Conservation (phyloP, 129 eudicot genomes). For the Flaveria robusta region DNA sequence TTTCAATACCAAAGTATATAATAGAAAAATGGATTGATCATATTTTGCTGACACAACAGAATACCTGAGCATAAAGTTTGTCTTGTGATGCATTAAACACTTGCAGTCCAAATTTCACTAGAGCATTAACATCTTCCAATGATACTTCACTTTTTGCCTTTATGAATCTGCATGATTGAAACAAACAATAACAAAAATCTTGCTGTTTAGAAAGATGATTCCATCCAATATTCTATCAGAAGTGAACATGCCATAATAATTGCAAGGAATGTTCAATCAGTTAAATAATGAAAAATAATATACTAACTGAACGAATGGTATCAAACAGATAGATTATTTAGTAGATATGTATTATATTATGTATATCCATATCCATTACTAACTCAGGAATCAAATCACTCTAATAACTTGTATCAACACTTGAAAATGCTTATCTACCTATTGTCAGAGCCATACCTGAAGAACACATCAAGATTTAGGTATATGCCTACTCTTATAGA, state of each 20-base stretch:
- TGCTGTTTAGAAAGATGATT: constrained; percentile 19
- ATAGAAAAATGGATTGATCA: background rate
- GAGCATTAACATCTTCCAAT: constrained; percentile 68
- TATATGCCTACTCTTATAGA: background rate
- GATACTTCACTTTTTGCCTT: constrained; percentile 92
- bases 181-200: background rate
- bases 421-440: background rate
- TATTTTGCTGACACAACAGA: constrained; percentile 4
- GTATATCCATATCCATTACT: no score
- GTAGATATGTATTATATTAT: no score
- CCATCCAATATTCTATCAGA: constrained; percentile 23
- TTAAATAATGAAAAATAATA: constrained; percentile 6
- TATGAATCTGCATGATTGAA: constrained; percentile 56
- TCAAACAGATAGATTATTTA: no score
- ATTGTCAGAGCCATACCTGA: background rate
- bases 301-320: background rate
- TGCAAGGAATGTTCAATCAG: constrained; percentile 25
- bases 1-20: constrained; percentile 9
- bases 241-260: constrained; percentile 17
- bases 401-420: constrained; percentile 18
- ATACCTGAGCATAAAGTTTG: constrained; percentile 89
- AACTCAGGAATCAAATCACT: background rate
- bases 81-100: constrained; percentile 67
- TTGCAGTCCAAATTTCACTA: constrained; percentile 66
- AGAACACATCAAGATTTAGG: constrained; percentile 8